phyloP scores from a whole-genome alignment of 2,329 filamentous ascomycete species.

The Fusarium decemcellulare region DNA sequence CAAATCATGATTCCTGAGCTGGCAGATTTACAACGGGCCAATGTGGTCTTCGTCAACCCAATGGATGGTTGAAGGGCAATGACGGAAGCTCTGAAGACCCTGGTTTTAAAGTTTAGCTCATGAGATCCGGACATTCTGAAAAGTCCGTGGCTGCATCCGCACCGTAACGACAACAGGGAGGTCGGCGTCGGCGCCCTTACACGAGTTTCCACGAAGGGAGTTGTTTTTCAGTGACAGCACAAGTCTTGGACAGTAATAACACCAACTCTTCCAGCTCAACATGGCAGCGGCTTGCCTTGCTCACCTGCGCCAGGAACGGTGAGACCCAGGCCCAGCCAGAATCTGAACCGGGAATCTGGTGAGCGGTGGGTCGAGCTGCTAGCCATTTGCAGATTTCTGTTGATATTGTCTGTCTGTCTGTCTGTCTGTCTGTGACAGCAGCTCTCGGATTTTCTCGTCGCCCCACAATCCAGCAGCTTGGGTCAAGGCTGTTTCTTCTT shows the following conservation, averaged over 20 bases:
- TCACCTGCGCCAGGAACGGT: conserved; percentile 20
- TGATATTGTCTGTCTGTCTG: not conserved
- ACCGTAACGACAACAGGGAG: not conserved
- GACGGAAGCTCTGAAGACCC: not conserved
- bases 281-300: conserved; percentile 3
- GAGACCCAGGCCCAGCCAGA: conserved; percentile 23
- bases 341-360: not conserved
- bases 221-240: not conserved
- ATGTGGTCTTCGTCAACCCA: not conserved
- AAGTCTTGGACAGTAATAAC: conserved; percentile 15
- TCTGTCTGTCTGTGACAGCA: not conserved
- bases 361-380: conserved; percentile 14
- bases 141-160: not conserved
- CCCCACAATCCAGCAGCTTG: conserved; percentile 11
- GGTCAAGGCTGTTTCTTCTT: conserved; percentile 3
- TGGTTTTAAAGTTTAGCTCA: conserved; percentile 1
- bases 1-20: not conserved
- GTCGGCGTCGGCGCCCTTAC: not conserved
- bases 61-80: not conserved
- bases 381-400: conserved; percentile 18
- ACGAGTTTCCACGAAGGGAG: not conserved
- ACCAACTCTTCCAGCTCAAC: not conserved
- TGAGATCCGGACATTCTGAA: not conserved
- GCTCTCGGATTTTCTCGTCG: not conserved
- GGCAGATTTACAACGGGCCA: not conserved